A percentile compares a stretch with the other conserved stretches of the same genome.
Conservation (phyloP, 805 yeast genomes). For the Candida verbasci region DNA sequence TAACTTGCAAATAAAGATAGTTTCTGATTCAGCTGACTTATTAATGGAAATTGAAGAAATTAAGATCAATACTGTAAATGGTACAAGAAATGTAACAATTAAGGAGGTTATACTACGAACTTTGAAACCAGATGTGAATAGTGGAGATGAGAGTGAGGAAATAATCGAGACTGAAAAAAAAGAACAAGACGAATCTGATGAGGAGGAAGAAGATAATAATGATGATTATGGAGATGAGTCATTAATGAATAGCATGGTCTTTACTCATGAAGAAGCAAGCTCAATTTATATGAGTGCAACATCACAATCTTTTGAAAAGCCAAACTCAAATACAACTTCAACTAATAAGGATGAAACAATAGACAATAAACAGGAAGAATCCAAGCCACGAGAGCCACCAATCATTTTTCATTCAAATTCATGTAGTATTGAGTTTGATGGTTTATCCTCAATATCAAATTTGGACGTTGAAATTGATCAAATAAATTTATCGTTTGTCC, state of each 20-base stretch:
- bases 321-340: conserved; percentile 1
- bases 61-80: conserved; percentile 40
- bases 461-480: conserved; percentile 36
- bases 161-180: conserved; percentile 13
- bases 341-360: background rate
- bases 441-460: conserved; percentile 31
- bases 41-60: conserved; percentile 27
- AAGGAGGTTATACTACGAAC: conserved; percentile 38
- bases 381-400: conserved; percentile 11
- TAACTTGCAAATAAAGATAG: conserved; percentile 44
- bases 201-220: conserved; percentile 17
- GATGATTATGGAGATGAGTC: conserved; percentile 37
- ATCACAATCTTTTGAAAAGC: conserved; percentile 40
- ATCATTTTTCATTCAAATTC: conserved; percentile 30
- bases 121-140: conserved; percentile 35
- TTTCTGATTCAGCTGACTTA: conserved; percentile 41
- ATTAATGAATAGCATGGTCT: conserved; percentile 55
- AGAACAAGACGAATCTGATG: conserved; percentile 8
- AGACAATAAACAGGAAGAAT: conserved; percentile 6
- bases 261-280: conserved; percentile 64
- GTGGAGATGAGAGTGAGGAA: conserved; percentile 21
- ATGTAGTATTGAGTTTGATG: conserved; percentile 44
- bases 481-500: conserved; percentile 41
- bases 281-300: conserved; percentile 82
- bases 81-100: conserved; percentile 38